Conservation (phyloP, 2,329 filamentous ascomycete genomes). For the Aotearoamyces nothofagi region DNA sequence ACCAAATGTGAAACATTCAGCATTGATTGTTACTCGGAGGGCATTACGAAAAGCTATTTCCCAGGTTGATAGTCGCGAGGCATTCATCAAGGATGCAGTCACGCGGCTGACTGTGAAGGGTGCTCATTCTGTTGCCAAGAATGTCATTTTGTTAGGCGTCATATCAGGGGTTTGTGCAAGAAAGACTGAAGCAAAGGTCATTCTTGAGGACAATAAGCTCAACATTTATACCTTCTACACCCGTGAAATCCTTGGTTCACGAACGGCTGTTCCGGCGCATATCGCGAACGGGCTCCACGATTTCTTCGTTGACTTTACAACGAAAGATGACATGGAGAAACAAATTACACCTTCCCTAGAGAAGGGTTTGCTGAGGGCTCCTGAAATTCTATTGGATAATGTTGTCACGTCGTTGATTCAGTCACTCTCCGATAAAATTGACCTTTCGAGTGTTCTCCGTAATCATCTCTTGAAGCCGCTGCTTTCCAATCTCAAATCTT, state of each 20-base stretch:
- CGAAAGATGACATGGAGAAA: constrained; percentile 56
- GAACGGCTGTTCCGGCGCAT: constrained; percentile 53
- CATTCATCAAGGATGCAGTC: constrained; percentile 35
- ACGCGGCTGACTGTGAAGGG: constrained; percentile 54
- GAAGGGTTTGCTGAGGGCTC: constrained; percentile 75
- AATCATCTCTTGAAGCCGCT: constrained; percentile 70
- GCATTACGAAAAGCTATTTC: constrained; percentile 63
- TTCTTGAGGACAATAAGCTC: constrained; percentile 50
- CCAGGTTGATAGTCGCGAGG: constrained; percentile 19
- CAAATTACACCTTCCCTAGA: constrained; percentile 72
- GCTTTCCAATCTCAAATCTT: constrained; percentile 82
- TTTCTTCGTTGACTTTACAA: constrained; percentile 68
- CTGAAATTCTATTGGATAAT: constrained; percentile 75
- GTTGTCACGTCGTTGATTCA: constrained; percentile 59
- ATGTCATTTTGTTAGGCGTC: constrained; percentile 68
- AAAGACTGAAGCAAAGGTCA: constrained; percentile 42
- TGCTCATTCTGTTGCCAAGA: constrained; percentile 45
- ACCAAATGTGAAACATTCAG: constrained; percentile 52
- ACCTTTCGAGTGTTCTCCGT: constrained; percentile 61
- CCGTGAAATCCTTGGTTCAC: constrained; percentile 72
- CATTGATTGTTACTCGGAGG: constrained; percentile 63
- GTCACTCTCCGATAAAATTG: constrained; percentile 53
- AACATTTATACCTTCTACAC: constrained; percentile 71
- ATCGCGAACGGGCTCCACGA: constrained; percentile 60
- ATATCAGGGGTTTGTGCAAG: constrained; percentile 77